Evolutionary conservation across 2,329 filamentous ascomycete species (phyloP), one percentile per base, ranked within the genome.

Genomic region (Arthrobotrys entomopaga): DNA sequence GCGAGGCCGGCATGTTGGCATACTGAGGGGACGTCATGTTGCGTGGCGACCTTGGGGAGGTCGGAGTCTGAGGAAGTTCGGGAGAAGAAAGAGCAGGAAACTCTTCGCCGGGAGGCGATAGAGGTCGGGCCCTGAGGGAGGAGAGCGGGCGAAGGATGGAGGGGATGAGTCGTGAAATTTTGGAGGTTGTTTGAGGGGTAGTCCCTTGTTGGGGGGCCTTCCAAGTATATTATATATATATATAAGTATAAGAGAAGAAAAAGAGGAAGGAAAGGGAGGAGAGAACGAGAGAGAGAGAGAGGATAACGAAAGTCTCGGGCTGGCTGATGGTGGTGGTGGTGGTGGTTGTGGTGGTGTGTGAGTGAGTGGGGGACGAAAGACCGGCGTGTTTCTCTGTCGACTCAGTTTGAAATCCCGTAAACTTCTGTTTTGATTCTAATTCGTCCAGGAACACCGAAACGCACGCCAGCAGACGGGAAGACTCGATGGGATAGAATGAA

Each of bases 101-200:
- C 71, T 69, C 65, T 46, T 75, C 65, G 71, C 71, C 65, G 50
- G 58, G 71, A 20, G 71, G 71, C 64, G 71, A 75, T 48, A 70
- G 71, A 75, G 71, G 71, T 60, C 71, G 52, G 22, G 58, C 71
- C 71, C 59, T 69, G 71, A 75, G 71, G 71, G 65, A 75, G 65
- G 71, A 75, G 71, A 75, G 71, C 71, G 71, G 71, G 71, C 71
- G 71, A 63, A 75, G 71, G 63, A 75, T 57, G 54, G 70, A 74
- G 61, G 70, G 70, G 63, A 74, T 74, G 70, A 74, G 70, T 74
- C 70, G 70, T 74, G 70, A 74, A 74, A 74, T 74, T 74, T 74
- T 74, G 70, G 70, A 67, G 63, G 63, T 63, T 67, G 70, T 74
- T 74, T 67, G 63, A 67, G 70, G 70, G 63, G 70, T 57, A 69